Base-by-base conservation (phyloP, 2,329 filamentous ascomycete species). In the Ophiocordyceps unilateralis region DNA sequence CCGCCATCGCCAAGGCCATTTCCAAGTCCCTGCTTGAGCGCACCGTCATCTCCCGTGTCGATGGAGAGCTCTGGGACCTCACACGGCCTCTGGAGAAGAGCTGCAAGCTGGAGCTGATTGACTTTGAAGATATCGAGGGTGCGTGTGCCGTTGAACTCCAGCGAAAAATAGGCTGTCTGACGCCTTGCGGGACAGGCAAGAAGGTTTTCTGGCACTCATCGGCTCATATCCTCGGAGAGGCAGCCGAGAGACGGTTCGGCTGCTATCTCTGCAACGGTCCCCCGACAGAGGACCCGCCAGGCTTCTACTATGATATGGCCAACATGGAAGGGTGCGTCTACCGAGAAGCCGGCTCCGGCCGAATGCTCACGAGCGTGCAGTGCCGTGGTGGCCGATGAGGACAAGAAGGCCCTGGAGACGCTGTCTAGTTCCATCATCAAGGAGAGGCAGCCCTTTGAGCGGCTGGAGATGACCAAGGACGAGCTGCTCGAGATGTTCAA, bases 141-240 rank as follows among this genome's bases (percentile, higher is more conserved):
- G 51, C 19, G 41, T 11, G 41, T 1, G 5, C 1, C 5, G 15
- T 12, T 5, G 7, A 11, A 9, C 32, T 36, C 10, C n/a, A 19
- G 4, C 15, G 17, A 12, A 19, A 17, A 20, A 4, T 6, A 23
- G 11, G 3, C 20, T 43, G 37, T 26, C 45, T 51, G 32, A 50
- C 40, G 32, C 15, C 19, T 20, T n/a, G 9, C 4, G 40, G 19
- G 24, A 4, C 43, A 64, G 89, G 86, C 55, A 88, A 91, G 67
- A 85, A 85, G 60, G 89, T 96, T 44, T 98, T 95, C 67, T 98
- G 89, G 89, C 91, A 96, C 64, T 93, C 86, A 19, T 89, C 82
- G 54, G 91, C 91, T 39, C 91, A 98, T 61, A 81, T 93, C 50
- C 76, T 98, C n/a, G 91, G 91, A 52, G 91, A 96, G 64, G 88